A percentile compares a stretch with the other conserved stretches of the same genome.
phyloP scores from a whole-genome alignment of 192 early-diverging fungal species.

The Backusella morwellensis region DNA sequence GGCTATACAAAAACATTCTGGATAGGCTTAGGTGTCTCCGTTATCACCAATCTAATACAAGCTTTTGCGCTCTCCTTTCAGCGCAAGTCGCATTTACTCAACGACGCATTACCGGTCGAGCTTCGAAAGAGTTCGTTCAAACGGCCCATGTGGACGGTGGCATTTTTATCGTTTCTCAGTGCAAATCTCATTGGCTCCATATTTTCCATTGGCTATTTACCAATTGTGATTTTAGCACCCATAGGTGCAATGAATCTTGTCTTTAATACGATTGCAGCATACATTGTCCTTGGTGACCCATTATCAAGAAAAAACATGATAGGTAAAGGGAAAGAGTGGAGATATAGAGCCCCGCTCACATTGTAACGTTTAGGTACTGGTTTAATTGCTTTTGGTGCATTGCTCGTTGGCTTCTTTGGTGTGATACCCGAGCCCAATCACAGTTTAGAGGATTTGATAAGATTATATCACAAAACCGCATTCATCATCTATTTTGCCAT shows the following conservation, averaged over 20 bases:
- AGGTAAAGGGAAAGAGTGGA: slow-evolving; percentile 32
- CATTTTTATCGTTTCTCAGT: slow-evolving; percentile 63
- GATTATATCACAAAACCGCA: slow-evolving; percentile 59
- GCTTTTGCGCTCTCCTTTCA: slow-evolving; percentile 72
- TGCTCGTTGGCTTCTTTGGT: slow-evolving; percentile 70
- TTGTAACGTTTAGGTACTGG: slow-evolving; percentile 53
- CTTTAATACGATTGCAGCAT: slow-evolving; percentile 74
- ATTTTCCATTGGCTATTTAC: slow-evolving; percentile 73
- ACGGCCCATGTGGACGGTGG: slow-evolving; percentile 64
- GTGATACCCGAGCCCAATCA: slow-evolving; percentile 70
- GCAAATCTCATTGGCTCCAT: slow-evolving; percentile 70
- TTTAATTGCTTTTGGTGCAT: slow-evolving; percentile 62
- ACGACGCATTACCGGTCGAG: slow-evolving; percentile 51
- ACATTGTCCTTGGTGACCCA: slow-evolving; percentile 56
- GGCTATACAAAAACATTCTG: slow-evolving; percentile 20
- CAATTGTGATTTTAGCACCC: slow-evolving; percentile 75
- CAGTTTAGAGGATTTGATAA: slow-evolving; percentile 62
- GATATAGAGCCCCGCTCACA: neutral
- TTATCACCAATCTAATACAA: slow-evolving; percentile 30
- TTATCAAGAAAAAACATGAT: slow-evolving; percentile 57
- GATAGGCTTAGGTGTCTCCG: slow-evolving; percentile 23
- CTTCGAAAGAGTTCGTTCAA: slow-evolving; percentile 47
- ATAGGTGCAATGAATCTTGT: slow-evolving; percentile 72
- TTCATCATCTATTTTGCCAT: slow-evolving; percentile 67
- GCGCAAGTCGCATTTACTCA: slow-evolving; percentile 68